These are phyloP conservation scores for Phytophthora chlamydospora DNA, from an alignment of 352 stramenopile species.

Conservation along the genomic window DNA sequence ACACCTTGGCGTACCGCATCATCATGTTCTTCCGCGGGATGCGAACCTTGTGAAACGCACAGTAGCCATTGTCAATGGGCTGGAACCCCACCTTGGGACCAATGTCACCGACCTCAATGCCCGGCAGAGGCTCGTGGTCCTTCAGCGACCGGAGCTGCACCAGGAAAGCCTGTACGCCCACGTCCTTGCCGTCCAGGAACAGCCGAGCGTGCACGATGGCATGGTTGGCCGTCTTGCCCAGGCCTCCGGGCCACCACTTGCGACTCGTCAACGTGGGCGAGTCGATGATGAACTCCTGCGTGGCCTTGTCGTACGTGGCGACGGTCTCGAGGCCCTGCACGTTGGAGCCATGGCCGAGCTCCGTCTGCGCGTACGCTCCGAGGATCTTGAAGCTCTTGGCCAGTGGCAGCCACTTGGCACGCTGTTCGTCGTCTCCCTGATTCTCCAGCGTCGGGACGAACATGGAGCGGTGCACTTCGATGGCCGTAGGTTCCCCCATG, in stretches of 20 bases:
- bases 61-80: slow-evolving; percentile 25
- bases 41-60: slow-evolving; percentile 24
- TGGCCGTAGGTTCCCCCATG: slow-evolving; percentile 50
- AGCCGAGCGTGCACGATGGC: slow-evolving; percentile 20
- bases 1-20: slow-evolving; percentile 40
- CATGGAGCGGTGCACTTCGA: slow-evolving; percentile 55
- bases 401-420: slow-evolving; percentile 66
- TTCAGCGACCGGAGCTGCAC: slow-evolving; percentile 25
- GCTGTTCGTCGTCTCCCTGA: slow-evolving; percentile 65
- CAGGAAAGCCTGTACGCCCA: slow-evolving; percentile 27
- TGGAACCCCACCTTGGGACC: slow-evolving; percentile 54
- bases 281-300: slow-evolving; percentile 93
- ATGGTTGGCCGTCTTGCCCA: slow-evolving; percentile 26
- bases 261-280: slow-evolving; percentile 91
- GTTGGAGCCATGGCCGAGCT: slow-evolving; percentile 95
- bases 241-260: slow-evolving; percentile 93
- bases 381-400: slow-evolving; percentile 70
- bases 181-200: slow-evolving; percentile 24
- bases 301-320: slow-evolving; percentile 87
- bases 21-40: slow-evolving; percentile 32
- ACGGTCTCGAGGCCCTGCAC: slow-evolving; percentile 68
- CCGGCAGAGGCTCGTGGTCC: slow-evolving; percentile 12
- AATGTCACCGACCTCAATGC: slow-evolving; percentile 22
- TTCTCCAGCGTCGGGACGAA: slow-evolving; percentile 64
- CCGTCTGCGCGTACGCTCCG: slow-evolving; percentile 96